Evolutionary conservation across 2,329 filamentous ascomycete species (phyloP).

Genomic region (Stachybotrys chlorohalonatus): DNA sequence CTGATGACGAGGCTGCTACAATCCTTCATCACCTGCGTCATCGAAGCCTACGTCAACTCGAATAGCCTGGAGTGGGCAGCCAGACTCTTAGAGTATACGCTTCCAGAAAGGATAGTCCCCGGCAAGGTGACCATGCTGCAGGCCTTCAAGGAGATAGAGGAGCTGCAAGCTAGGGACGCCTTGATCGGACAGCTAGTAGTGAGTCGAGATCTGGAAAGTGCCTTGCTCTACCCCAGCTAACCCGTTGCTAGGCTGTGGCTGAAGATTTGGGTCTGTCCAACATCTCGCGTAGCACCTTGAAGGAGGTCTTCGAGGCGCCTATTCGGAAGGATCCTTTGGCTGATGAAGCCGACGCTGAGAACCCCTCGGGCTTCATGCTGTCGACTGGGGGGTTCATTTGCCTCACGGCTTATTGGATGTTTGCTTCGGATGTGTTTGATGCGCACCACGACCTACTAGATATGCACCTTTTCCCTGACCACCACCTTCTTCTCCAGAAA

Average conservation of each 20-base stretch:
- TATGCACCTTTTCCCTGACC: slow-evolving; percentile 52
- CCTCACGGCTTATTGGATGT: slow-evolving; percentile 52
- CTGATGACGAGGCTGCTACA: slow-evolving; percentile 59
- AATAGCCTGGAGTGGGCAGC: slow-evolving; percentile 53
- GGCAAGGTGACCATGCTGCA: slow-evolving; percentile 52
- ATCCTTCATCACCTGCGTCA: slow-evolving; percentile 67
- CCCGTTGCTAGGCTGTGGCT: slow-evolving; percentile 44
- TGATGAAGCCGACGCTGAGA: slow-evolving; percentile 33
- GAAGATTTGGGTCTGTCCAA: slow-evolving; percentile 49
- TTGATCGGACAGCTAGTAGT: slow-evolving; percentile 66
- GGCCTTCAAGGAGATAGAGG: slow-evolving; percentile 54
- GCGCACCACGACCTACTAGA: slow-evolving; percentile 43
- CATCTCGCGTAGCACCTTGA: slow-evolving; percentile 35
- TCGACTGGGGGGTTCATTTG: slow-evolving; percentile 51
- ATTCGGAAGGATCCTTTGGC: slow-evolving; percentile 36
- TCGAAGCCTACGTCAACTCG: slow-evolving; percentile 63
- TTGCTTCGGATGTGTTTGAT: slow-evolving; percentile 52
- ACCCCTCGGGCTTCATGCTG: slow-evolving; percentile 43
- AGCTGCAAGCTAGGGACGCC: slow-evolving; percentile 51
- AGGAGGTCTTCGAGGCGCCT: slow-evolving; percentile 31
- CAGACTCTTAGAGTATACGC: slow-evolving; percentile 58
- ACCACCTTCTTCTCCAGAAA: slow-evolving; percentile 41
- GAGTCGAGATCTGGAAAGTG: slow-evolving; percentile 17
- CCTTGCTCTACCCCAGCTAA: slow-evolving; percentile 5
- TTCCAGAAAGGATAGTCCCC: slow-evolving; percentile 54